Evolutionary conservation across 305 asterid genomes (phyloP), one percentile per base, ranked within the genome.

Genomic region (Solanum hybrid): DNA sequence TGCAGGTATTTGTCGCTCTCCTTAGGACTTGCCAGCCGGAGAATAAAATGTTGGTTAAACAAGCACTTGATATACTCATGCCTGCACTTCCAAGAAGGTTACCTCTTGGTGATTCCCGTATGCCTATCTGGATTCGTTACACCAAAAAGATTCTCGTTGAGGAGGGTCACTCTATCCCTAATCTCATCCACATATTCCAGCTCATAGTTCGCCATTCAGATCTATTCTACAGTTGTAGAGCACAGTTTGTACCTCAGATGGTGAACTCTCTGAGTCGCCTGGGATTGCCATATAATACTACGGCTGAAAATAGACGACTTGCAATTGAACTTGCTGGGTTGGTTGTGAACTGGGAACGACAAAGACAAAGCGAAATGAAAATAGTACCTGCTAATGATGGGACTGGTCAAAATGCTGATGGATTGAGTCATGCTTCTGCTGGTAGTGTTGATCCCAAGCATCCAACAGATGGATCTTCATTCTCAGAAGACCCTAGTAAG

Each of bases 61-160:
- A 98, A 94, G 99, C 99, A 88, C 98, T 98, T 88, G 99, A 98
- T 92, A 98, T 98, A 91, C 95, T 98, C 89, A 98, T 98, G 99
- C 99, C 99, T 10, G 99, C 99, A 86, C 98, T 98, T 93, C 99
- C 99, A 86, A 96, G 98, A 87, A 95, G 99, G 93, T 93, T 98
- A 91, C 99, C 99, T 27, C 96, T 96, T 89, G 99, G 99, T 90
- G 99, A 98, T 90, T 96, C 98, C 66, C 99, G 99, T 37, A 98
- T 98, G 99, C 99, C 99, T 78, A 98, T 98, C 91, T 98, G 99
- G 99, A 98, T 98, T 93, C 99, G 99, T 73, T 98, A 98, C 93
- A 98, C 99, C 9, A 98, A 97, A 93, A 98, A 98, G 91, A 98
- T 98, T 78, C 95, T 98, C 88, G 99, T 98, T 71, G 99, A 98